Evolutionary conservation across 306 rosid species (phyloP), one percentile per base, ranked within the genome.

Genomic region (Neltuma alba): DNA sequence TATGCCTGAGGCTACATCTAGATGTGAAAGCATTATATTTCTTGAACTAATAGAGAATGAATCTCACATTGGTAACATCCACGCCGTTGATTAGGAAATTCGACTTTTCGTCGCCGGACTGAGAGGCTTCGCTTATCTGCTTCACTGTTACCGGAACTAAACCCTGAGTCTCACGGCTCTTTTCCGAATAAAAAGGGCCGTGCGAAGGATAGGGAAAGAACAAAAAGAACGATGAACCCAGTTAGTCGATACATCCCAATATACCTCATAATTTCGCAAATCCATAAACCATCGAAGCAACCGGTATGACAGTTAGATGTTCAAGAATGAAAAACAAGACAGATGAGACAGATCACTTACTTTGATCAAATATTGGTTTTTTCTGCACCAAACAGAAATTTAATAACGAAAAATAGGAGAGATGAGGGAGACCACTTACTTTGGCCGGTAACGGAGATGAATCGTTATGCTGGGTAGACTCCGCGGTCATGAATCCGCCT

Each of bases 121-220:
- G 96, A 63, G 88, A 73, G 2, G 97, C 92, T 74, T 93, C 97
- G 21, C 97, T 90, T 12, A 96, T 88, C 90, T 91, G 94, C 89
- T 96, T 96, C 80, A 91, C 96, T 6, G 98, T 93, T 83, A 91
- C 90, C 9, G 98, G 99, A 85, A 91, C 71, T 84, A 93, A 65
- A 61, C 98, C 98, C 70, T 88, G 94, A 61, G 85, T 72, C 9
- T 89, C 93, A 2, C 97, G 96, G 78, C 81, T 76, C 97, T 96
- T 76, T 75, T 50, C 40, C 18, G 4, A 15, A 8, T 2, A 69
- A 36, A 28, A 33, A 57, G 14, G 50, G 21, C 34, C 50, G 18
- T 3, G 16, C 36, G 40, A 9, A 42, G 16, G 48, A 69, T 2
- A 30, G 27, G 9, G 4, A 45, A 37, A 45, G 36, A 65, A 5